Conservation (phyloP, 768 basidiomycete genomes). For the Rhodotorula babjevae region DNA sequence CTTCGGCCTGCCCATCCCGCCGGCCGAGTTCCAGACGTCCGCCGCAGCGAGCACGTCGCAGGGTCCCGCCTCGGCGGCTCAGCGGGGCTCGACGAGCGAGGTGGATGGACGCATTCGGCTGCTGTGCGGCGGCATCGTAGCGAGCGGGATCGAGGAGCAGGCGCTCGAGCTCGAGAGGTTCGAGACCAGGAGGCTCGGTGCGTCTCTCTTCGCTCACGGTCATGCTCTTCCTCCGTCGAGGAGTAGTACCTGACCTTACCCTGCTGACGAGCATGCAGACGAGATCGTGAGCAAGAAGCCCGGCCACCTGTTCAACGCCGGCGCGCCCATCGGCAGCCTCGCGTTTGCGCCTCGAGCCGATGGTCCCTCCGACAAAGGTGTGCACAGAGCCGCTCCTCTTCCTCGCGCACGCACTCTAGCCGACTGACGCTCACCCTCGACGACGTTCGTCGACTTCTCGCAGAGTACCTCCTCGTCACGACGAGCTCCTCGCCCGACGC, state of each 20-base stretch:
- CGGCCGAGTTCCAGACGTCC: not conserved
- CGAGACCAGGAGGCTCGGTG: not conserved
- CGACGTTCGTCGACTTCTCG: too few relatives aligned
- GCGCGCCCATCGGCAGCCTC: slow-evolving; percentile 81
- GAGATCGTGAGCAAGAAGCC: slow-evolving; percentile 58
- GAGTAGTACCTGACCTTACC: too few relatives aligned
- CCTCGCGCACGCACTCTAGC: too few relatives aligned
- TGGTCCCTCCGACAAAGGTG: slow-evolving; percentile 53
- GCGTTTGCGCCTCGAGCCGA: slow-evolving; percentile 86
- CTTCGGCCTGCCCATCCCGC: not conserved
- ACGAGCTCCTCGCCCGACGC: slow-evolving; percentile 25
- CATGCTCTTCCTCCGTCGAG: too few relatives aligned
- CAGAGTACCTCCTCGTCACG: slow-evolving; percentile 79
- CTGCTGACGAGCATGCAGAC: slow-evolving; percentile 50
- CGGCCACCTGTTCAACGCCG: slow-evolving; percentile 73
- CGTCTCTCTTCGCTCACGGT: not conserved
- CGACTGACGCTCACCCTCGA: too few relatives aligned
- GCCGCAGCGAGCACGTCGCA: not conserved
- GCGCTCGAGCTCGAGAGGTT: not conserved
- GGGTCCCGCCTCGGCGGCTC: not conserved
- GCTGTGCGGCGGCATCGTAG: too few relatives aligned
- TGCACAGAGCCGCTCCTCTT: not conserved
- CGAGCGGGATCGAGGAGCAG: not conserved
- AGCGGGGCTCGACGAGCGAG: not conserved
- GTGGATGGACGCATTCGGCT: not conserved